Percentiles rank a stretch among this genome's conserved stretches.
Evolutionary conservation across 495 filamentous ascomycete genomes (phyloP).

Genomic region (Cercophora sp.): DNA sequence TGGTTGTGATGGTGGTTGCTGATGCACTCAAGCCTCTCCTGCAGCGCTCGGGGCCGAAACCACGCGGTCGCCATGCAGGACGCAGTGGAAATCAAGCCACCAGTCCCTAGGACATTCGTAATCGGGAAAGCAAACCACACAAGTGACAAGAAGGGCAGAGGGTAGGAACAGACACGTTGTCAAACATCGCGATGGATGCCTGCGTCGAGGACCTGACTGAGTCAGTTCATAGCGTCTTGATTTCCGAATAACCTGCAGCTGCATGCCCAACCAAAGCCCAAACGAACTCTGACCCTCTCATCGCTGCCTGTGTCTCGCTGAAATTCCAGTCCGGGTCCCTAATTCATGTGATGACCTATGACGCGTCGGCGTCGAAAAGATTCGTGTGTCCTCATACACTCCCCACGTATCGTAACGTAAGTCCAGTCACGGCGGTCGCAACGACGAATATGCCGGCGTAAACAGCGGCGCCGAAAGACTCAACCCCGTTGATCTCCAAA

Average conservation of each 20-base stretch:
- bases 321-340: too few relatives aligned
- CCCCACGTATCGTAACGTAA: conserved; percentile 44
- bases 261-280: too few relatives aligned
- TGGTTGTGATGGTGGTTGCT: background rate
- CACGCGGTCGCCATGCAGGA: background rate
- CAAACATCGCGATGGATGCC: too few relatives aligned
- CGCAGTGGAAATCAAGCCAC: background rate
- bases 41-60: background rate
- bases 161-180: too few relatives aligned
- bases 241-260: too few relatives aligned
- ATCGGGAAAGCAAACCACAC: too few relatives aligned
- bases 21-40: background rate
- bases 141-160: too few relatives aligned
- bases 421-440: conserved; percentile 55
- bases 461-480: conserved; percentile 59
- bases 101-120: background rate
- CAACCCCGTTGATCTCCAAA: conserved; percentile 61
- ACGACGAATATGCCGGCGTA: conserved; percentile 70
- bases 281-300: too few relatives aligned
- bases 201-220: too few relatives aligned
- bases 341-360: background rate
- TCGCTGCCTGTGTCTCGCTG: too few relatives aligned
- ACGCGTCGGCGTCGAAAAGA: background rate
- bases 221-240: too few relatives aligned
- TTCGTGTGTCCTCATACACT: conserved; percentile 11